phyloP scores from a whole-genome alignment of 192 early-diverging fungal species.

The Linnemannia elongata region DNA sequence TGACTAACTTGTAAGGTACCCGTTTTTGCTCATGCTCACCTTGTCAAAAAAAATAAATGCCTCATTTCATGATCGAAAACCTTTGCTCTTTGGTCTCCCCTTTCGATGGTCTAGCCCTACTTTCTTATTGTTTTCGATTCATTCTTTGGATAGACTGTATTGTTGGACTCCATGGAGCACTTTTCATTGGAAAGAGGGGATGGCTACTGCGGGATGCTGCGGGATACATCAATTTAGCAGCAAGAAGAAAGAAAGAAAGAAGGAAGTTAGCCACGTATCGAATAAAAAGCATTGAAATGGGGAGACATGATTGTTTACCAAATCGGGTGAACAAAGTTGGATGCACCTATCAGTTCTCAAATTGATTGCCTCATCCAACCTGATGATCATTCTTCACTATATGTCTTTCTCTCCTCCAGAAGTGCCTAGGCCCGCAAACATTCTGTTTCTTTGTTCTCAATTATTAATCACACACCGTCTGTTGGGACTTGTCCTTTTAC shows the following conservation, averaged over 20 bases:
- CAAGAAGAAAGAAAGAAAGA: neutral
- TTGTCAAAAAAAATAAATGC: neutral
- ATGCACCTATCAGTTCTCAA: neutral
- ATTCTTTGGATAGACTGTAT: neutral
- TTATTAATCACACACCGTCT: too few species aligned
- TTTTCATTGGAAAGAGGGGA: neutral
- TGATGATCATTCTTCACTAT: too few species aligned
- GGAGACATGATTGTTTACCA: neutral
- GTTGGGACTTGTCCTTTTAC: too few species aligned
- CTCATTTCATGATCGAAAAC: neutral
- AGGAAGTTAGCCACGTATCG: neutral
- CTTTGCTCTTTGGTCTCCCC: neutral
- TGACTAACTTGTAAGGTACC: constrained; percentile 6
- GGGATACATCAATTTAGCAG: neutral
- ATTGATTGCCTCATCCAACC: neutral
- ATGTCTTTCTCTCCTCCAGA: too few species aligned
- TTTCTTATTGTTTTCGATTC: neutral
- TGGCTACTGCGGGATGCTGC: neutral
- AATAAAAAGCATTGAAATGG: neutral
- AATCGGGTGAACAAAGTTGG: neutral
- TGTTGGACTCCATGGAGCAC: neutral
- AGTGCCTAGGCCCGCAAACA: too few species aligned
- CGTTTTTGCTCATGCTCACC: neutral
- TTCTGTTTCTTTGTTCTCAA: too few species aligned
- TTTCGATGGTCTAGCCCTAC: neutral